Conservation (phyloP, 1,284 basidiomycete species). For the Chalciporus sp. region DNA sequence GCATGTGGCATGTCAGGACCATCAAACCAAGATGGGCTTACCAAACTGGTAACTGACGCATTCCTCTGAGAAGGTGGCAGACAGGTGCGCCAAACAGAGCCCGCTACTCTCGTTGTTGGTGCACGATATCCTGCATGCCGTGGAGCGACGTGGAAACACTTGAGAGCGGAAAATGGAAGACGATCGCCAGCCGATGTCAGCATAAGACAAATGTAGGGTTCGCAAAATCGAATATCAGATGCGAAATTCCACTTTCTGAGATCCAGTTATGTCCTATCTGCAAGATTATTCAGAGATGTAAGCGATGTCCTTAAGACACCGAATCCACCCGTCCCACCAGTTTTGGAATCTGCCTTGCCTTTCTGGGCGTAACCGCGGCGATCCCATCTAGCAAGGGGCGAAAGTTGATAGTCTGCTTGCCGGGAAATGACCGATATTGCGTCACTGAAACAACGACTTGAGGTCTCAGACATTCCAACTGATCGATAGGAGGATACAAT, state of each 20-base stretch:
- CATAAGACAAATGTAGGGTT: slow-evolving; percentile 18
- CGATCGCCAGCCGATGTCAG: slow-evolving; percentile 11
- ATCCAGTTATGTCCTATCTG: background rate
- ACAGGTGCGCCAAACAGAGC: slow-evolving; percentile 8
- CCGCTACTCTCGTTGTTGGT: slow-evolving; percentile 14
- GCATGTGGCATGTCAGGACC: slow-evolving; percentile 5
- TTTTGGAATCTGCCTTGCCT: slow-evolving; percentile 19
- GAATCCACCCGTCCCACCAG: background rate
- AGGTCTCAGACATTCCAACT: slow-evolving; percentile 12
- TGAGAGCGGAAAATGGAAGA: slow-evolving; percentile 11
- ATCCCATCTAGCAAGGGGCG: slow-evolving; percentile 19
- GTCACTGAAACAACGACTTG: slow-evolving; percentile 22
- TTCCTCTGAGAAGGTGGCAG: slow-evolving; percentile 9
- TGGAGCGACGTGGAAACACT: slow-evolving; percentile 15
- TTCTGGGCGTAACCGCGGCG: slow-evolving; percentile 14
- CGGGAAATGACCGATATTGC: slow-evolving; percentile 27
- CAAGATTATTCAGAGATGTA: background rate
- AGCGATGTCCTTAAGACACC: slow-evolving; percentile 5
- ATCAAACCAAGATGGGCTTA: slow-evolving; percentile 13
- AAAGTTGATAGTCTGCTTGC: slow-evolving; percentile 12
- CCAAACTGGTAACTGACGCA: slow-evolving; percentile 18
- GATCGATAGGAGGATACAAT: slow-evolving; percentile 23
- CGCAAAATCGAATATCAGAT: slow-evolving; percentile 2
- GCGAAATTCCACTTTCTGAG: background rate
- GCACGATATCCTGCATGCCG: slow-evolving; percentile 24